Evolutionary conservation across 768 basidiomycete species (phyloP), one percentile per base, ranked within the genome.

Genomic region (Mycena capillaripes): DNA sequence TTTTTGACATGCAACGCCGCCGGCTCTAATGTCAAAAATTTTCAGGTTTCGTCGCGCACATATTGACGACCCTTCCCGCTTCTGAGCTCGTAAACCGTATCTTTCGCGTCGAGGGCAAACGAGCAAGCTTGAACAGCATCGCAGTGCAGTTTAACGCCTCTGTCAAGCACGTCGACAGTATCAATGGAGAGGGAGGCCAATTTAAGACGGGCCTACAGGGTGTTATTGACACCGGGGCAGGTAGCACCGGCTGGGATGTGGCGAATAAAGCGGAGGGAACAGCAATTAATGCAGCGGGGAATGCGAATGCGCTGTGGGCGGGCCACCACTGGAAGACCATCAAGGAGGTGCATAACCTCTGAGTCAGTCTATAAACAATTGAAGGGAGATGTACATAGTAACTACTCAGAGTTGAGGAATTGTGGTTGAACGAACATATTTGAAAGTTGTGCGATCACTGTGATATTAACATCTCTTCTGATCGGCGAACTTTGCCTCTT

Each of bases 81-180:
- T 62, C 71, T n/a, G 72, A 77, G 32, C 78, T 83, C 17, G 76
- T 77, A 4, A 63, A 85, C 65, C 76, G 66, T 2, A 80, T 79
- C 12, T 80, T 84, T 76, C 81, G 82, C 23, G 78, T 83, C 30
- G 70, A 85, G 66, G 84, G 84, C 17, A n/a, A n/a, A n/a, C n/a
- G 80, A 84, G 34, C 80, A 4, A 71, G 79, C 8, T 75, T 84
- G 8, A 56, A 73, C 19, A 71, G 77, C 1, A 66, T 81, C 25
- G 83, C 70, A 6, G 75, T 8, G 68, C 76, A 46, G 72, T 82
- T 75, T 69, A 57, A 69, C 3, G 74, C 72, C 34, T 55, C 69
- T 14, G 59, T 63, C 9, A 71, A 72, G 16, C 61, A 71, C 21
- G 76, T 76, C 21, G 76, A 75, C 34, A n/a, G 50, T 2, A 52